Conservation (phyloP, 192 early-diverging fungal species). For the Linnemannia exigua region DNA sequence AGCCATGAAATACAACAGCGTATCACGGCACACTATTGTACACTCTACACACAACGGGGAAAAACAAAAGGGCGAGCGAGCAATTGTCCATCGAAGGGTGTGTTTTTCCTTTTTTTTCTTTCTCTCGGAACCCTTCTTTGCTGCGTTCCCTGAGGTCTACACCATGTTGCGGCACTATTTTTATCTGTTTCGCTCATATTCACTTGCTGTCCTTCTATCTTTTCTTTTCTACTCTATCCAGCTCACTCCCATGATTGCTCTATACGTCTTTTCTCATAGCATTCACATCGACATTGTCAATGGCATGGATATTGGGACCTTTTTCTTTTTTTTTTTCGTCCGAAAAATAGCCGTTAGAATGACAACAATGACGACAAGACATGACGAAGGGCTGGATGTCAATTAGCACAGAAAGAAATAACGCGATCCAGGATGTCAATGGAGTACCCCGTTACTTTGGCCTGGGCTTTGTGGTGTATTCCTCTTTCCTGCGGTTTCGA, state of each 20-base stretch:
- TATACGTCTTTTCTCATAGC: too few relatives aligned
- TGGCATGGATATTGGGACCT: background rate
- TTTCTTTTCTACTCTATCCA: background rate
- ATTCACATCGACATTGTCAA: too few relatives aligned
- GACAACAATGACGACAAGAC: background rate
- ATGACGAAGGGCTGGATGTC: background rate
- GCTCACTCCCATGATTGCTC: too few relatives aligned
- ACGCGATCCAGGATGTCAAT: background rate
- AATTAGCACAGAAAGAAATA: background rate
- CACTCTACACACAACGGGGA: background rate
- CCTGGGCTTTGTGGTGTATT: background rate
- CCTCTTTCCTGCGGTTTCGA: background rate
- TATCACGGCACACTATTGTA: too few relatives aligned
- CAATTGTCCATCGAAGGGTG: too few relatives aligned
- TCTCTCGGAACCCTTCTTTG: conserved; percentile 6
- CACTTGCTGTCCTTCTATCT: conserved; percentile 12
- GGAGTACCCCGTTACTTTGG: background rate
- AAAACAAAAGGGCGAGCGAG: conserved; percentile 4
- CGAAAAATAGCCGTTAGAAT: background rate
- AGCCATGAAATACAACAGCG: background rate
- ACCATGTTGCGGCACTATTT: background rate
- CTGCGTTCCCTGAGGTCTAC: too few relatives aligned
- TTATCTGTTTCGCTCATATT: conserved; percentile 5
- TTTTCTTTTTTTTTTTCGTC: too few relatives aligned
- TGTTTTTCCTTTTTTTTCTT: background rate